phyloP scores from a whole-genome alignment of 495 filamentous ascomycete genomes.

The Jackrogersella minutella region DNA sequence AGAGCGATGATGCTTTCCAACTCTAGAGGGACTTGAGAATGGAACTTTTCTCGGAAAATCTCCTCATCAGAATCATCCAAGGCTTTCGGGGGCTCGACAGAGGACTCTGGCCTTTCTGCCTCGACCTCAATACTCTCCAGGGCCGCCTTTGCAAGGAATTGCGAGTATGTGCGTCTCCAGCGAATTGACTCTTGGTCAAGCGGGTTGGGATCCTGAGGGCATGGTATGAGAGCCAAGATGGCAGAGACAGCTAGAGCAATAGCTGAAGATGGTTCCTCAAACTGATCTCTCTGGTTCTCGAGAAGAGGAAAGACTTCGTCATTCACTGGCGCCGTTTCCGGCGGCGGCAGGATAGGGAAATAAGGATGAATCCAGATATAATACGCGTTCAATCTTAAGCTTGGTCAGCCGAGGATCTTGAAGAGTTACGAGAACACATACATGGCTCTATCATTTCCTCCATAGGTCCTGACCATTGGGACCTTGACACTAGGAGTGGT shows the following conservation, averaged over 20 bases:
- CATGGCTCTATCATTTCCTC: constrained; percentile 41
- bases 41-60: constrained; percentile 58
- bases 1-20: constrained; percentile 64
- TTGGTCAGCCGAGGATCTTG: constrained; percentile 36
- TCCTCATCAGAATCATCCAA: constrained; percentile 55
- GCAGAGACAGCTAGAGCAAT: constrained; percentile 65
- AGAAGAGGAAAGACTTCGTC: constrained; percentile 58
- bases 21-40: constrained; percentile 60
- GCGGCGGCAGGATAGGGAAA: constrained; percentile 66
- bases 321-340: constrained; percentile 49
- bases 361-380: constrained; percentile 68
- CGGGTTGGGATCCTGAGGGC: constrained; percentile 59
- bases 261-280: constrained; percentile 59
- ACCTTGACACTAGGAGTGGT: constrained; percentile 37
- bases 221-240: constrained; percentile 63
- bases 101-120: constrained; percentile 63
- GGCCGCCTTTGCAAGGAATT: constrained; percentile 63
- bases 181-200: constrained; percentile 53
- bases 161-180: constrained; percentile 63
- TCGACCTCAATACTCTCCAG: constrained; percentile 63
- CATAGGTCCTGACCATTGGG: constrained; percentile 39
- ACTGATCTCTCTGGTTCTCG: constrained; percentile 53
- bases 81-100: constrained; percentile 60
- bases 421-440: constrained; percentile 17
- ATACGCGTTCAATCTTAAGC: constrained; percentile 63